phyloP scores from a whole-genome alignment of 1,139 yeast species.

The Scheffersomyces insectosa region DNA sequence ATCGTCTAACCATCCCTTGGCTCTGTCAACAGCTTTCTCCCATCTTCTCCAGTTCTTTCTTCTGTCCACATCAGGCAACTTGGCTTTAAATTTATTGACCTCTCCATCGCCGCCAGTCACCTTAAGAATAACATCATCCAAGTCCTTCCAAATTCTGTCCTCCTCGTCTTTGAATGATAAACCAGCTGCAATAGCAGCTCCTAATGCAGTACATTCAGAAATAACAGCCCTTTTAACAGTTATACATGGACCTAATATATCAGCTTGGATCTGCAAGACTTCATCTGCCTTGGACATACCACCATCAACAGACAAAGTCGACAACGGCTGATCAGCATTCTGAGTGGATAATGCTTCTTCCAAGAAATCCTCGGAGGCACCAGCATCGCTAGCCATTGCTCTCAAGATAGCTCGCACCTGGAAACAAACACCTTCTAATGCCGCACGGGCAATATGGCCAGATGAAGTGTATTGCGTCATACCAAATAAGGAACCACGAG shows the following conservation, averaged over 20 bases:
- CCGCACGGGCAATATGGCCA: slow-evolving; percentile 90
- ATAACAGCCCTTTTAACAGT: slow-evolving; percentile 79
- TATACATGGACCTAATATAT: slow-evolving; percentile 83
- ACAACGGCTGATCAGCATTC: slow-evolving; percentile 49
- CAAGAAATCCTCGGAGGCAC: slow-evolving; percentile 49
- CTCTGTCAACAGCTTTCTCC: slow-evolving; percentile 79
- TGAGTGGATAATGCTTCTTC: slow-evolving; percentile 44
- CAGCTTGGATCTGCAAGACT: slow-evolving; percentile 93
- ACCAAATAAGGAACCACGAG: slow-evolving; percentile 91
- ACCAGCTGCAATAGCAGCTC: slow-evolving; percentile 97
- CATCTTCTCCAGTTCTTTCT: slow-evolving; percentile 70
- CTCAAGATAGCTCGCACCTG: slow-evolving; percentile 89
- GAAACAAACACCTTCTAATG: slow-evolving; percentile 92
- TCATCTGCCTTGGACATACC: slow-evolving; percentile 94
- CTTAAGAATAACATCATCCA: slow-evolving; percentile 58
- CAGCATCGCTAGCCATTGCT: slow-evolving; percentile 88
- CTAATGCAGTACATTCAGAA: slow-evolving; percentile 92
- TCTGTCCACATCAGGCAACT: slow-evolving; percentile 60
- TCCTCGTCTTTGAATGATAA: slow-evolving; percentile 59
- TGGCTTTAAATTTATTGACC: slow-evolving; percentile 53
- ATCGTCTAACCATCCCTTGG: slow-evolving; percentile 72
- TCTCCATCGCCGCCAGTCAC: slow-evolving; percentile 36
- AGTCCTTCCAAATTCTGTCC: slow-evolving; percentile 71
- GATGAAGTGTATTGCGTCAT: slow-evolving; percentile 87
- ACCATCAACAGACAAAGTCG: slow-evolving; percentile 80